Evolutionary conservation across 352 stramenopile genomes (phyloP).

Genomic region (Pythium aristosporum): DNA sequence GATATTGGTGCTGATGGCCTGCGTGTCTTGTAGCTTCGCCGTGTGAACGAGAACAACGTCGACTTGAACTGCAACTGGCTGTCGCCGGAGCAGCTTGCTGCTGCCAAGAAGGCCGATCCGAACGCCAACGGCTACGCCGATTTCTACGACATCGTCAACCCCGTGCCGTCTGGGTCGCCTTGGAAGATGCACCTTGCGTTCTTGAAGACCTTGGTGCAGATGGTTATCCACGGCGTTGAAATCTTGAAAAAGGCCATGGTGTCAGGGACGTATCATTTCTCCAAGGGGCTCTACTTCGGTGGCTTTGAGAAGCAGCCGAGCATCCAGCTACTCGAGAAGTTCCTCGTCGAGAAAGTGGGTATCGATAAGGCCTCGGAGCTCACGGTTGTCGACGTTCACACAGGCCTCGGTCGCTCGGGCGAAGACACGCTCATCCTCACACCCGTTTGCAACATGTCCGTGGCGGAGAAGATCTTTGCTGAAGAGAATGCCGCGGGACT

Average conservation of each 20-base stretch:
- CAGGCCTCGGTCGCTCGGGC: conserved; percentile 78
- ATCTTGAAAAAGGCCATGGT: conserved; percentile 85
- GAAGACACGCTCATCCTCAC: conserved; percentile 47
- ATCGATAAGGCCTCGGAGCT: conserved; percentile 40
- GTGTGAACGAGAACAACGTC: conserved; percentile 94
- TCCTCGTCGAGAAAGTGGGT: conserved; percentile 53
- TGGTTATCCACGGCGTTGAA: conserved; percentile 42
- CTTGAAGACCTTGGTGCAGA: conserved; percentile 31
- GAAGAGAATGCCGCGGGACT: conserved; percentile 24
- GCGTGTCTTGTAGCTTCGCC: conserved; percentile 43
- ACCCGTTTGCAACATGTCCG: conserved; percentile 15
- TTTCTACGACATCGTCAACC: conserved; percentile 74
- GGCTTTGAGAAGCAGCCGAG: conserved; percentile 78
- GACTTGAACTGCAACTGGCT: conserved; percentile 94
- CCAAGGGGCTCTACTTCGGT: conserved; percentile 84
- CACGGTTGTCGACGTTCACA: conserved; percentile 92
- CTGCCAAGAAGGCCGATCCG: conserved; percentile 50
- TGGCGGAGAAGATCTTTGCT: conserved; percentile 8
- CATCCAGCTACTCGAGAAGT: conserved; percentile 58
- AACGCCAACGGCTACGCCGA: conserved; percentile 82
- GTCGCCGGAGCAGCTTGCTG: conserved; percentile 45
- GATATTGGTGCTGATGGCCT: too few relatives aligned
- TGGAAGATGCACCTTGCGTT: conserved; percentile 20
- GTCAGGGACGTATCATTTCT: conserved; percentile 86
- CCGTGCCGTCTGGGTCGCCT: conserved; percentile 17